Conservation (phyloP, 441 rosid genomes). For the Jatropha multifida region DNA sequence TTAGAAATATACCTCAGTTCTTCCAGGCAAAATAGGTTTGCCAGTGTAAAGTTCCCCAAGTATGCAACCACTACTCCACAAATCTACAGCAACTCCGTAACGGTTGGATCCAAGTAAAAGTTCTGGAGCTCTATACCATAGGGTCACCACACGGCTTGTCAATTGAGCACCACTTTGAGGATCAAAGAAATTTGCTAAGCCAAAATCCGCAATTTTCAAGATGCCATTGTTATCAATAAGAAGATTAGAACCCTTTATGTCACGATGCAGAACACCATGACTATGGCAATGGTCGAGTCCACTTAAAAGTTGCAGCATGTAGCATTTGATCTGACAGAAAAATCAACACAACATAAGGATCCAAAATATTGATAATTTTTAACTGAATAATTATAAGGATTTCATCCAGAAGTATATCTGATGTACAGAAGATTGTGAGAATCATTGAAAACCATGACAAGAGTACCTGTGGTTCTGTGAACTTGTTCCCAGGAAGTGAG, state of each 20-base stretch:
- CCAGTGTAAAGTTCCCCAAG: constrained; percentile 78
- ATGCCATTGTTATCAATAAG: constrained; percentile 77
- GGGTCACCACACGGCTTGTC: constrained; percentile 94
- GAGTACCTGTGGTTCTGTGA: constrained; percentile 87
- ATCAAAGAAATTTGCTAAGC: constrained; percentile 71
- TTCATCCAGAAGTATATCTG: background rate
- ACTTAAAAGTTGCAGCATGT: constrained; percentile 88
- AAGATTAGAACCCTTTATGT: constrained; percentile 92
- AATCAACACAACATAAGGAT: constrained; percentile 8
- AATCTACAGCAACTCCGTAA: constrained; percentile 81
- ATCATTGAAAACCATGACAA: background rate
- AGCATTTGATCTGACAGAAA: constrained; percentile 81
- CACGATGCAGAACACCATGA: constrained; percentile 80
- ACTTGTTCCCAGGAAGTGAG: constrained; percentile 70
- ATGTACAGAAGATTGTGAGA: constrained; percentile 12
- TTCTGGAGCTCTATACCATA: constrained; percentile 98
- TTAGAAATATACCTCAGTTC: constrained; percentile 67
- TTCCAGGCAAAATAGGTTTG: constrained; percentile 86
- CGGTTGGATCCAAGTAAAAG: constrained; percentile 79
- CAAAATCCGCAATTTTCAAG: constrained; percentile 94
- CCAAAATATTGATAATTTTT: background rate
- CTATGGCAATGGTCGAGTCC: constrained; percentile 97
- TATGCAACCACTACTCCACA: constrained; percentile 97
- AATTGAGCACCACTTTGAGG: constrained; percentile 49
- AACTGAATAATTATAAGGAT: background rate